Evolutionary conservation across 2,329 filamentous ascomycete species (phyloP), one percentile per base, ranked within the genome.

Genomic region (Paramyrothecium roridum): DNA sequence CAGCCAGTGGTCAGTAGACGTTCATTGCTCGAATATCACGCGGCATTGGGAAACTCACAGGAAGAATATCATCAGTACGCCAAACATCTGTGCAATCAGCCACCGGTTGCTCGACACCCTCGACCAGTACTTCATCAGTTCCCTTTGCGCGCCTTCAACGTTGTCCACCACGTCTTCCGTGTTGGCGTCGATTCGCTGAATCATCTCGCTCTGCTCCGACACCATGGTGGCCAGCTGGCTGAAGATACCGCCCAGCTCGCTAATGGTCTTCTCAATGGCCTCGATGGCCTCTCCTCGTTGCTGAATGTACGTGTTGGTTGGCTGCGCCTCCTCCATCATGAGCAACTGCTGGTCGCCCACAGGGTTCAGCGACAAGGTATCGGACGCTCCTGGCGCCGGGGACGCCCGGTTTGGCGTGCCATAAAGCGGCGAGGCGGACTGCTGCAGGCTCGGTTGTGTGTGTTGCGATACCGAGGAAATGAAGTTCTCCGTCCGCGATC

Each of bases 151-250:
- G 19, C 95, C 95, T 67, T 96, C 86, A n/a, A 99, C 93, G 65
- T 99, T 99, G 67, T 98, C 93, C 54, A 99, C 93, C 7, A 99
- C 91, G 65, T 97, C 93, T 68, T 99, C 95, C 1, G 93, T 97
- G 72, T 98, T 97, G 61, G 93, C 93, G 66, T 98, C 93, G 67
- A 97, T 97, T 51, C 93, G 83, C 74, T 98, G 91, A 61, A 99
- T 96, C 89, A 96, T 96, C 74, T 97, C 95, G 58, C 90, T 91
- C 75, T 99, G 95, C 72, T 99, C 93, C 54, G 89, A 91, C 30
- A 99, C 95, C 95, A 99, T 98, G 62, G 91, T 87, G 37, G 95
- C 93, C 51, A 99, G 78, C 73, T 99, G 93, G 10, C 92, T 91
- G 70, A 98, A 98, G 59, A 97, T 97, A 52, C 78, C 78, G 26